Conservation (phyloP, 176 grass and related monocot species). For the Lolium perenne region DNA sequence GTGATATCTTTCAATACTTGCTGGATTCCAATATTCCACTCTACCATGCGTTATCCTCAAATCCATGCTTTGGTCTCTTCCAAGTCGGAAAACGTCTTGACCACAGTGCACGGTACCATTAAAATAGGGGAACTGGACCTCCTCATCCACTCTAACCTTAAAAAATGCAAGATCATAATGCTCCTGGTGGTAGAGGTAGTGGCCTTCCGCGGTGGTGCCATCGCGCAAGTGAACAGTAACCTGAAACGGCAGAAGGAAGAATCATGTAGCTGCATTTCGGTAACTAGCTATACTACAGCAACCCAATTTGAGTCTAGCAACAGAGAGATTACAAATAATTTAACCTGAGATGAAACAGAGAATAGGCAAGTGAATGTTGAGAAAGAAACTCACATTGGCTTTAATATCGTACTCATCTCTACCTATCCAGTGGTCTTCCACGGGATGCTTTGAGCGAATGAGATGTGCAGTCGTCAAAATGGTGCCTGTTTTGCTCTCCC, state of each 20-base stretch:
- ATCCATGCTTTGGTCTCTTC: not conserved
- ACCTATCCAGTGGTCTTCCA: not conserved
- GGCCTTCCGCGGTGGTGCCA: not conserved
- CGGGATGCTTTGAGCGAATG: not conserved
- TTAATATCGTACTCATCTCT: not conserved
- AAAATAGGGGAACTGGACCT: not conserved
- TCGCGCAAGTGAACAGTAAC: not conserved
- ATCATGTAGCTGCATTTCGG: not conserved
- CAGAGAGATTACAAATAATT: not conserved
- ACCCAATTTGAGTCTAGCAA: not conserved
- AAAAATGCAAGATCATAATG: constrained; percentile 37
- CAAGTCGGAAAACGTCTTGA: not conserved
- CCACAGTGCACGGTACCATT: not conserved
- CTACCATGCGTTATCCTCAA: not conserved
- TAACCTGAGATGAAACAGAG: not conserved
- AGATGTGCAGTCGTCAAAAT: not conserved
- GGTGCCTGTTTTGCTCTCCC: not conserved
- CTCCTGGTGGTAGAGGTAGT: constrained; percentile 9
- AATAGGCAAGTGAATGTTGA: not conserved
- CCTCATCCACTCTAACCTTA: not conserved
- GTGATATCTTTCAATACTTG: not conserved
- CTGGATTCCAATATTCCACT: not conserved
- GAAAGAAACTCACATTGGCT: not conserved
- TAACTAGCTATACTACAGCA: not conserved
- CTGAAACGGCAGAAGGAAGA: not conserved